Percentiles rank a stretch among this genome's conserved stretches.
These are phyloP conservation scores for Agaricales sp. DNA, from an alignment of 1,284 basidiomycete genomes.

Conservation along the genomic window DNA sequence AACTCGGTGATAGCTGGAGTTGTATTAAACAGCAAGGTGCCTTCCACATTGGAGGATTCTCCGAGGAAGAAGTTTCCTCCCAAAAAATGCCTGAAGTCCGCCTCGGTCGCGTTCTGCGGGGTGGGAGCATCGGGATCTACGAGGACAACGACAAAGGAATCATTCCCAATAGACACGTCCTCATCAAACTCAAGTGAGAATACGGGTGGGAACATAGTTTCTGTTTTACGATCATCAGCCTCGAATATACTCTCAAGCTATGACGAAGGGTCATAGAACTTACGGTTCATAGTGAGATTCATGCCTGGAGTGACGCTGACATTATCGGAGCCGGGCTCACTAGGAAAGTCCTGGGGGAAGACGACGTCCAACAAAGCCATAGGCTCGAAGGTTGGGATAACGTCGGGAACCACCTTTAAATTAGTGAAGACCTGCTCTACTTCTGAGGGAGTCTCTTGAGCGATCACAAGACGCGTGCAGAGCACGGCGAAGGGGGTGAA, in stretches of 20 bases:
- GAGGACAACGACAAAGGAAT: constrained; percentile 31
- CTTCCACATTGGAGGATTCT: too few species aligned
- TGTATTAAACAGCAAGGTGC: too few species aligned
- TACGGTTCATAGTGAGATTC: constrained; percentile 30
- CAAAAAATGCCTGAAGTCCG: constrained; percentile 35
- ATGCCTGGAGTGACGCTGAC: constrained; percentile 26
- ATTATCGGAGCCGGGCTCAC: constrained; percentile 18
- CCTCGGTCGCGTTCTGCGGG: constrained; percentile 27
- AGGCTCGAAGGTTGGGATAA: constrained; percentile 29
- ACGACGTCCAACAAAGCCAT: constrained; percentile 23
- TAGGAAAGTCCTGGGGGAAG: constrained; percentile 17
- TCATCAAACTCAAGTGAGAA: too few species aligned
- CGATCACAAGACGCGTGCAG: not conserved
- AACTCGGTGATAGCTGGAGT: too few species aligned
- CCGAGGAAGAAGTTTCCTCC: constrained; percentile 19
- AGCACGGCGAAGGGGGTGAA: too few species aligned
- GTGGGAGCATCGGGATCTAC: constrained; percentile 42
- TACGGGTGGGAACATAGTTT: too few species aligned
- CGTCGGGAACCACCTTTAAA: constrained; percentile 32
- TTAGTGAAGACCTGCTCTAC: constrained; percentile 27
- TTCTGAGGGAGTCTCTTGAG: constrained; percentile 18
- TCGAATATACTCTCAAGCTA: constrained; percentile 1
- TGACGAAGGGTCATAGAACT: constrained; percentile 12
- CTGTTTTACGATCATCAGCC: constrained; percentile 20
- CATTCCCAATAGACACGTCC: too few species aligned